Percentiles rank a stretch among this genome's conserved stretches.
Conservation (phyloP, 1,139 yeast species). For the Nakaseomyces bracarensis region DNA sequence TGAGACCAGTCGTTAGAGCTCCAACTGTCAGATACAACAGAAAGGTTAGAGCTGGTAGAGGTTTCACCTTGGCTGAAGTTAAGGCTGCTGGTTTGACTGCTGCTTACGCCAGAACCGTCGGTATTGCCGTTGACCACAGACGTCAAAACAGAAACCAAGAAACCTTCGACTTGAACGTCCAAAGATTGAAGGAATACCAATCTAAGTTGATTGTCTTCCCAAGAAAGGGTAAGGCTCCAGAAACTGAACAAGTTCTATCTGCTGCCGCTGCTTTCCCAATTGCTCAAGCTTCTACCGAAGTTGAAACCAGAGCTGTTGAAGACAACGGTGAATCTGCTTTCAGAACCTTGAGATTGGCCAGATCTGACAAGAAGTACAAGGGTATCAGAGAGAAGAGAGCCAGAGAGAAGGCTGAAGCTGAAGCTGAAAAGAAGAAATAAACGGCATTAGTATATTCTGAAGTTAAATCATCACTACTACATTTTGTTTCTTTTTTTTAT, state of each 20-base stretch:
- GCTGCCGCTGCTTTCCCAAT: constrained; percentile 87
- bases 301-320: constrained; percentile 88
- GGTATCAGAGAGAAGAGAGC: constrained; percentile 99
- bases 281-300: constrained; percentile 63
- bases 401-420: constrained; percentile 95
- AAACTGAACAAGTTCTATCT: constrained; percentile 66
- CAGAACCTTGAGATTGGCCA: constrained; percentile 93
- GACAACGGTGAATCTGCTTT: constrained; percentile 68
- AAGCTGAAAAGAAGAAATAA: constrained; percentile 97
- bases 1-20: constrained; percentile 97
- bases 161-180: constrained; percentile 89
- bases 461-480: constrained; percentile 6
- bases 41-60: constrained; percentile 99
- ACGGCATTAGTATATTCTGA: constrained; percentile 14
- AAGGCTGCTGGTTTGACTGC: constrained; percentile 96
- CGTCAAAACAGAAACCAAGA: constrained; percentile 98
- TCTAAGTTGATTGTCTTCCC: constrained; percentile 94
- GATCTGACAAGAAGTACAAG: constrained; percentile 85
- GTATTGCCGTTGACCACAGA: constrained; percentile 99
- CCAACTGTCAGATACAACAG: constrained; percentile 99
- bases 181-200: constrained; percentile 94
- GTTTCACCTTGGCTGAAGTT: constrained; percentile 96
- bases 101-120: constrained; percentile 95
- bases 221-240: constrained; percentile 74
- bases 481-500: constrained; percentile 8